Conservation (phyloP, 768 basidiomycete species). For the Naganishia friedmannii region DNA sequence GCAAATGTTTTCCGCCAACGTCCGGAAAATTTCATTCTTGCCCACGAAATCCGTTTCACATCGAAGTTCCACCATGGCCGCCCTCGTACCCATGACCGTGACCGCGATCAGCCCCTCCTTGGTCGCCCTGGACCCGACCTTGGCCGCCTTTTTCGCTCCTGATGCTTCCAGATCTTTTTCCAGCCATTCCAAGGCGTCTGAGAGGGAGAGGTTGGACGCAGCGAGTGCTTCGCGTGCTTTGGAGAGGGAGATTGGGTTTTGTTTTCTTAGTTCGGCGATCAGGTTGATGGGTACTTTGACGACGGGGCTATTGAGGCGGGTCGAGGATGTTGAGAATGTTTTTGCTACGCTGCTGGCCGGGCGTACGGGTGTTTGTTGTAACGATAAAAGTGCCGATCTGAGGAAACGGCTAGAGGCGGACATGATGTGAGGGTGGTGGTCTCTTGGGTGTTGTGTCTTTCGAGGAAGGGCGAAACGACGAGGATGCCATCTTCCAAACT, state of each 20-base stretch:
- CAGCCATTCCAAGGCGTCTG: constrained; percentile 75
- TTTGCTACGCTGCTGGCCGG: neutral
- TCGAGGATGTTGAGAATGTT: constrained; percentile 8
- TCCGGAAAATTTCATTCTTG: constrained; percentile 74
- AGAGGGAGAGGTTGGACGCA: constrained; percentile 69
- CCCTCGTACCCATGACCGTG: constrained; percentile 68
- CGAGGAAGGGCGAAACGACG: neutral
- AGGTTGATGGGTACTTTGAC: constrained; percentile 68
- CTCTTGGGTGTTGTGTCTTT: neutral
- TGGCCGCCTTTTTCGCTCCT: constrained; percentile 76
- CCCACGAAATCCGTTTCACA: constrained; percentile 98
- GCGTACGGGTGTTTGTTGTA: neutral
- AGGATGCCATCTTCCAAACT: neutral
- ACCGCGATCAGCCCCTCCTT: constrained; percentile 75
- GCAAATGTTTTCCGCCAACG: constrained; percentile 73
- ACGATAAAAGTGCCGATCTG: neutral
- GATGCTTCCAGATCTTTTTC: constrained; percentile 62
- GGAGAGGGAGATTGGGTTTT: constrained; percentile 68
- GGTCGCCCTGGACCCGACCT: constrained; percentile 71
- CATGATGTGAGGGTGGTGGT: neutral
- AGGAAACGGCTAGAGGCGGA: neutral
- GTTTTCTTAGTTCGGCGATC: constrained; percentile 78
- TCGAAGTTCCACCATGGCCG: constrained; percentile 84
- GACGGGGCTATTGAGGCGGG: constrained; percentile 5
- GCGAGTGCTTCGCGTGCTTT: constrained; percentile 85